These are phyloP conservation scores for Rhododendron molle DNA, from an alignment of 148 eudicot species.

Conservation along the genomic window DNA sequence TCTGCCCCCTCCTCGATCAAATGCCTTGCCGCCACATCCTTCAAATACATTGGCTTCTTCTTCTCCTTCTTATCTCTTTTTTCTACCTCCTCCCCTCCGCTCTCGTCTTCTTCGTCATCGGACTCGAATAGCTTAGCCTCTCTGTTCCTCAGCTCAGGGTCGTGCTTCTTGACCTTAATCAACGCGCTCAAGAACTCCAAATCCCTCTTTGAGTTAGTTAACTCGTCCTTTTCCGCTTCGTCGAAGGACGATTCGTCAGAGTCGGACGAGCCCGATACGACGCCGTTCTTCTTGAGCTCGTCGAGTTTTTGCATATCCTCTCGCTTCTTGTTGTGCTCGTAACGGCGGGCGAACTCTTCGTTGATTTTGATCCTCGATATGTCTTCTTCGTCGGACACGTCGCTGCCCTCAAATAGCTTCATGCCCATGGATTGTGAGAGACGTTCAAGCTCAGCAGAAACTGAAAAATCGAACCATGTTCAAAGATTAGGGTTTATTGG, in stretches of 20 bases:
- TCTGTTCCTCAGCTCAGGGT: slow-evolving; percentile 50
- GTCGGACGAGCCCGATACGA: slow-evolving; percentile 23
- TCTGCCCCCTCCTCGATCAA: slow-evolving; percentile 77
- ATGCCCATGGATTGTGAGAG: neutral
- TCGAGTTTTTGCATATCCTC: slow-evolving; percentile 40
- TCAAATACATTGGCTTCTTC: slow-evolving; percentile 67
- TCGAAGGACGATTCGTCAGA: slow-evolving; percentile 18
- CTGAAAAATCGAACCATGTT: neutral
- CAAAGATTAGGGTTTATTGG: neutral
- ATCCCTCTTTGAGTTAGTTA: slow-evolving; percentile 29
- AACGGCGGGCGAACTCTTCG: slow-evolving; percentile 64
- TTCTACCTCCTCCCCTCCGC: neutral
- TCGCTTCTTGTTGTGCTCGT: slow-evolving; percentile 73
- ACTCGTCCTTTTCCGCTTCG: slow-evolving; percentile 16
- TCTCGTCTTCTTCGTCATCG: slow-evolving; percentile 15
- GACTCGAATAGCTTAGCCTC: slow-evolving; percentile 55
- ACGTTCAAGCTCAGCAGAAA: too few relatives aligned
- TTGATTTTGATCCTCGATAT: slow-evolving; percentile 61
- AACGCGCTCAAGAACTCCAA: slow-evolving; percentile 47
- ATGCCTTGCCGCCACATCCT: slow-evolving; percentile 69
- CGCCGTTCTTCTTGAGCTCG: slow-evolving; percentile 44
- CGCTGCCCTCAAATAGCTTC: slow-evolving; percentile 55
- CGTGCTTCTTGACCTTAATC: slow-evolving; percentile 54
- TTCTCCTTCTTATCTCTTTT: slow-evolving; percentile 30
- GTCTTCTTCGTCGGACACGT: slow-evolving; percentile 23